A percentile compares a stretch with the other conserved stretches of the same genome.
These are phyloP conservation scores for Exophiala aquamarina DNA, from an alignment of 2,329 filamentous ascomycete species.

Conservation along the genomic window DNA sequence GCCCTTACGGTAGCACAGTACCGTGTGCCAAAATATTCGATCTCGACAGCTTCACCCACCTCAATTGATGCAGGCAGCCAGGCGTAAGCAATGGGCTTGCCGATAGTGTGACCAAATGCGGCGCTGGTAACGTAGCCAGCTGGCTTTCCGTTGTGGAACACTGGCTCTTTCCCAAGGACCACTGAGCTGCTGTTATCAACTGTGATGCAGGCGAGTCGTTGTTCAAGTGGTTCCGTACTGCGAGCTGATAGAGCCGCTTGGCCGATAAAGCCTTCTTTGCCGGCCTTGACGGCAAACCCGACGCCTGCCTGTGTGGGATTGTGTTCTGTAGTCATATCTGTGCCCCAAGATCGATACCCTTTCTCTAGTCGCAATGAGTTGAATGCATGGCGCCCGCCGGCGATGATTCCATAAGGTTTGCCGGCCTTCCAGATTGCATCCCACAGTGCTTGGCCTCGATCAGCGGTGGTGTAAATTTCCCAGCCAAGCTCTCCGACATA, in stretches of 20 bases:
- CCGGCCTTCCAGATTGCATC: constrained; percentile 58
- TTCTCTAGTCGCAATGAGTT: constrained; percentile 61
- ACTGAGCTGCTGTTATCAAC: constrained; percentile 58
- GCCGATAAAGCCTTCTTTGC: constrained; percentile 49
- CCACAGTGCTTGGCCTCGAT: constrained; percentile 60
- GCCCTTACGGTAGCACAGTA: constrained; percentile 54
- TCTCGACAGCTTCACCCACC: constrained; percentile 54
- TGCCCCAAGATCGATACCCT: constrained; percentile 58
- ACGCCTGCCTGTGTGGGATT: constrained; percentile 61
- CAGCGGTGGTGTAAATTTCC: constrained; percentile 62
- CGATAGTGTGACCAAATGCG: constrained; percentile 60
- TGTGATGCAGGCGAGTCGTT: constrained; percentile 49
- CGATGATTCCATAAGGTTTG: constrained; percentile 55
- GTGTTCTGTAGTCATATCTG: constrained; percentile 62
- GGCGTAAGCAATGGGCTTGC: constrained; percentile 60
- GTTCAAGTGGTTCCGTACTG: constrained; percentile 36
- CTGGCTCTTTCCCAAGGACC: constrained; percentile 63
- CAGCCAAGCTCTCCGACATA: constrained; percentile 63
- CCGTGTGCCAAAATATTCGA: constrained; percentile 61
- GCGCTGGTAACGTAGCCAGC: constrained; percentile 62
- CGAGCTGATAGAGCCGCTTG: constrained; percentile 48
- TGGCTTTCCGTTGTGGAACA: constrained; percentile 49
- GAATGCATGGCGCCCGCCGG: constrained; percentile 59
- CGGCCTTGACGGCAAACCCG: constrained; percentile 47
- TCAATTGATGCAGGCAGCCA: constrained; percentile 52